These are phyloP conservation scores for Solanum pinnatisectum DNA, from an alignment of 257 asterid species.

Conservation along the genomic window DNA sequence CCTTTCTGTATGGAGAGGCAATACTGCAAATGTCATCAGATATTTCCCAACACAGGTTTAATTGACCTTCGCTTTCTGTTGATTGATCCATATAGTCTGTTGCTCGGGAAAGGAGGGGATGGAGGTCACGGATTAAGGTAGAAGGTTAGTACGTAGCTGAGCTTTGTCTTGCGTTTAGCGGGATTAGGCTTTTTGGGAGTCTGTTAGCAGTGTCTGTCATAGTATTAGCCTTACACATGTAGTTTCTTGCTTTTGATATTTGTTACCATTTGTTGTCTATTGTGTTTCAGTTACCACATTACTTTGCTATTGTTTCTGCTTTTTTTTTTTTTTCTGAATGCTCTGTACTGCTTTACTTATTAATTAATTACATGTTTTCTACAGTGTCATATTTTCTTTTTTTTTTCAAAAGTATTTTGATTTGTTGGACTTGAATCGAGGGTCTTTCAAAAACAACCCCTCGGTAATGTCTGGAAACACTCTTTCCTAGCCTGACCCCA, in stretches of 20 bases:
- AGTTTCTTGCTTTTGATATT: no score
- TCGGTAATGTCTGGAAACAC: no score
- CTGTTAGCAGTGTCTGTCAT: no score
- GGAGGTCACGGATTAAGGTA: background rate
- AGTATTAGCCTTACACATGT: no score
- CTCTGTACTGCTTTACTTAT: background rate
- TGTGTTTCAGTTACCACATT: no score
- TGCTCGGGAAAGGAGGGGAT: no score
- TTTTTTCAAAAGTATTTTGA: background rate
- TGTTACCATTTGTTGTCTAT: no score
- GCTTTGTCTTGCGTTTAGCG: no score
- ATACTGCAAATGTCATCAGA: conserved; percentile 9
- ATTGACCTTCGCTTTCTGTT: background rate
- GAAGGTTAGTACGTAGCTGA: no score
- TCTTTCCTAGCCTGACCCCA: background rate
- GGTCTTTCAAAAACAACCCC: background rate
- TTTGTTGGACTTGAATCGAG: background rate
- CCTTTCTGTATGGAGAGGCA: conserved; percentile 19
- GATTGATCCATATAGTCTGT: background rate
- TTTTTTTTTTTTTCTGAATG: no score
- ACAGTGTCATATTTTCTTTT: no score
- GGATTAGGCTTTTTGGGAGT: no score
- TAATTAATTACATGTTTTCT: background rate
- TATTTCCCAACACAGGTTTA: conserved; percentile 16
- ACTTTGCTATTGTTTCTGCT: background rate